Base-by-base conservation (phyloP, 371 early-diverging fungal genomes). In the Synchytrium microbalum region DNA sequence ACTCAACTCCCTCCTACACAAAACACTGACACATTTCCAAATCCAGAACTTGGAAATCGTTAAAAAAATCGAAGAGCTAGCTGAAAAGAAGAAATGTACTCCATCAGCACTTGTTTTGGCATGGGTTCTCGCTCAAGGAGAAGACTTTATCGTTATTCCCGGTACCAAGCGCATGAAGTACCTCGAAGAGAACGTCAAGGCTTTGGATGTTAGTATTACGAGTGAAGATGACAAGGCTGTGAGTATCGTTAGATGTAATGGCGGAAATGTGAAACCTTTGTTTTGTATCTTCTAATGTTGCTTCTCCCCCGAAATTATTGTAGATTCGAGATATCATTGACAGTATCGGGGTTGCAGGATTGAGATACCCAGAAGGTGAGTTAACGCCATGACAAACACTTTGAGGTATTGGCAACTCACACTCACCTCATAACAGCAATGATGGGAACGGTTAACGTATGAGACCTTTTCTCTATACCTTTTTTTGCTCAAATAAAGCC, bases 271-370 rank as follows among this genome's bases (percentile, higher is more conserved):
- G 67, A 56, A 0, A 51, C n/a, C n/a, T n/a, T n/a, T n/a, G n/a
- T n/a, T n/a, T 16, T 0, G 84, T 77, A 29, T 82, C 81, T 13
- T 88, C 82, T n/a, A 51, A 16, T 51, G n/a, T n/a, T n/a, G n/a
- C n/a, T n/a, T n/a, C n/a, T n/a, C n/a, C n/a, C n/a, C n/a, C n/a
- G n/a, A n/a, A n/a, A n/a, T n/a, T n/a, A n/a, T n/a, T n/a, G n/a
- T n/a, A n/a, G n/a, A n/a, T n/a, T n/a, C n/a, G n/a, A n/a, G n/a
- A n/a, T n/a, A n/a, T n/a, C n/a, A n/a, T n/a, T n/a, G n/a, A n/a
- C n/a, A n/a, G n/a, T n/a, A n/a, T n/a, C n/a, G n/a, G n/a, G n/a
- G n/a, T n/a, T n/a, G n/a, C n/a, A n/a, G n/a, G n/a, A n/a, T n/a
- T n/a, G n/a, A n/a, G n/a, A n/a, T n/a, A n/a, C n/a, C n/a, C n/a